phyloP scores from a whole-genome alignment of 2,329 filamentous ascomycete genomes.

The Sclerotinia sclerotiorum region DNA sequence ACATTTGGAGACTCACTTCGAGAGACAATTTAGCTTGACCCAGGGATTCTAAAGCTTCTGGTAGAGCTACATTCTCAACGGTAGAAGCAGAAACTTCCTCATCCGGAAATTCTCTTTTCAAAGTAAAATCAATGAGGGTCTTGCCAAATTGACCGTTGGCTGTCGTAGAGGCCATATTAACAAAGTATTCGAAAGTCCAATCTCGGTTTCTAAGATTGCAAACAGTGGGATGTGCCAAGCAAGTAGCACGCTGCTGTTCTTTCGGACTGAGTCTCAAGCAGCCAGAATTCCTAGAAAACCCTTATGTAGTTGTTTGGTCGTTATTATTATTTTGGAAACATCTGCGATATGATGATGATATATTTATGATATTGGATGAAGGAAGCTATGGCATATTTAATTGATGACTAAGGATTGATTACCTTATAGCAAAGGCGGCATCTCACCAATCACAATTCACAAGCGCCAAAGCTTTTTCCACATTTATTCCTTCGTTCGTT shows the following conservation, averaged over 20 bases:
- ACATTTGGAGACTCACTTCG: slow-evolving; percentile 43
- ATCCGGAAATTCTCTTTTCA: slow-evolving; percentile 49
- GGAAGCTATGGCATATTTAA: background rate
- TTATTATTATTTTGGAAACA: background rate
- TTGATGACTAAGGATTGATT: slow-evolving; percentile 18
- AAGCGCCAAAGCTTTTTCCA: background rate
- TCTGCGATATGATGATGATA: background rate
- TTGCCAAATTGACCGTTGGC: slow-evolving; percentile 47
- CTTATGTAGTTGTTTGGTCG: background rate
- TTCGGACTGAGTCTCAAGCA: background rate
- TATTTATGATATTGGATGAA: background rate
- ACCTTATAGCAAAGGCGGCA: no score
- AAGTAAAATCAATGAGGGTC: slow-evolving; percentile 64
- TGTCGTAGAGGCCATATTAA: slow-evolving; percentile 34
- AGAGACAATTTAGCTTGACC: slow-evolving; percentile 47
- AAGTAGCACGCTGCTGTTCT: background rate
- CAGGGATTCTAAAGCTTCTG: slow-evolving; percentile 46
- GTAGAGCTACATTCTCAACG: slow-evolving; percentile 41
- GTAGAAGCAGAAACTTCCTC: slow-evolving; percentile 42
- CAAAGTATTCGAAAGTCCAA: background rate
- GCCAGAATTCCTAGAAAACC: no score
- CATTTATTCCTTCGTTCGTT: background rate
- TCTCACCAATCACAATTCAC: background rate
- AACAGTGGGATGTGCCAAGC: background rate
- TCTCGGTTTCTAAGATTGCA: background rate